These are phyloP conservation scores for Xylariaceae sp. DNA, from an alignment of 2,329 filamentous ascomycete genomes.

Conservation along the genomic window DNA sequence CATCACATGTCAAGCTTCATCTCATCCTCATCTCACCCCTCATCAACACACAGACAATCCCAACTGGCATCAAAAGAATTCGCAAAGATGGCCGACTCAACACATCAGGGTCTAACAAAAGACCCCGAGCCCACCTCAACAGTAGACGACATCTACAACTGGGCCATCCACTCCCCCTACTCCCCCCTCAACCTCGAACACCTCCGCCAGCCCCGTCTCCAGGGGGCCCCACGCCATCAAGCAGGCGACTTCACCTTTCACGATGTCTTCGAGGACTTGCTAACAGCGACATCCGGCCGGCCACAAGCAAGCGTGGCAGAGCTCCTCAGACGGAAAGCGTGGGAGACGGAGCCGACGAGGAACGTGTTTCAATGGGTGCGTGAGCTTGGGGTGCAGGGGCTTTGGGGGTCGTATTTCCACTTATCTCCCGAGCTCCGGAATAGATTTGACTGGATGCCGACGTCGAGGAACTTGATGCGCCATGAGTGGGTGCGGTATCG, in stretches of 20 bases:
- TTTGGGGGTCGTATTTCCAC: slow-evolving; percentile 34
- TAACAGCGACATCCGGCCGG: slow-evolving; percentile 42
- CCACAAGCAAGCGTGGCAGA: slow-evolving; percentile 38
- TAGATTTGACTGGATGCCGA: background rate
- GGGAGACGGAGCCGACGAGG: slow-evolving; percentile 35
- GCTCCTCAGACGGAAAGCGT: slow-evolving; percentile 12
- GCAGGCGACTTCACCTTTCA: slow-evolving; percentile 44
- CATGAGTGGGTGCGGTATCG: too few species aligned
- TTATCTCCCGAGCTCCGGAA: background rate
- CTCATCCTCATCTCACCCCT: background rate
- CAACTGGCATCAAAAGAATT: background rate
- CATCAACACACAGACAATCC: background rate
- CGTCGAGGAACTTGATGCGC: too few species aligned
- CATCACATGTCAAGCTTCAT: too few species aligned
- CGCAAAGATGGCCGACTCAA: background rate
- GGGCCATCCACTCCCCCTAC: slow-evolving; percentile 39
- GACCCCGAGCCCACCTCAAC: slow-evolving; percentile 3
- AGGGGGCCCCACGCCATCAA: slow-evolving; percentile 32
- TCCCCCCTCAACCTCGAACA: slow-evolving; percentile 42
- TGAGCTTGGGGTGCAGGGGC: slow-evolving; percentile 35
- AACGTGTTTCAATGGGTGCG: slow-evolving; percentile 36
- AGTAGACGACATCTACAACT: slow-evolving; percentile 31
- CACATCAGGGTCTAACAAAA: background rate
- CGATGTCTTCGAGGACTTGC: slow-evolving; percentile 55
- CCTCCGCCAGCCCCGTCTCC: slow-evolving; percentile 44